phyloP scores from a whole-genome alignment of 2,329 filamentous ascomycete genomes.

The Alternaria triticimaculans region DNA sequence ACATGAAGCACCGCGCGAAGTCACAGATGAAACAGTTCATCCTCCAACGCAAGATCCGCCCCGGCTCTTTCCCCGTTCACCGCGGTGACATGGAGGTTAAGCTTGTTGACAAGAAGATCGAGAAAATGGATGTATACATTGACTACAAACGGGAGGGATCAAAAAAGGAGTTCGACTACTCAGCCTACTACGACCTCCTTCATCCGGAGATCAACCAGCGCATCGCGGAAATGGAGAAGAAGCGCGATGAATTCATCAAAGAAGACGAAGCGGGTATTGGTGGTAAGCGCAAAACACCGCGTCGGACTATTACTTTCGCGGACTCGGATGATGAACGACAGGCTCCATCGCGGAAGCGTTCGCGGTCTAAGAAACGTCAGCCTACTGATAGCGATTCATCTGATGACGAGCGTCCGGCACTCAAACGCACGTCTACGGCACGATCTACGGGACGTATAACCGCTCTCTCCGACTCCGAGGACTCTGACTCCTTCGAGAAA shows the following conservation, averaged over 20 bases:
- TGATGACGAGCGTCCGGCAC: neutral
- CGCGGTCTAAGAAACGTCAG: neutral
- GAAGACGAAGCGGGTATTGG: neutral
- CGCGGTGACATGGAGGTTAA: slow-evolving; percentile 40
- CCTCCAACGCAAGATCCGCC: slow-evolving; percentile 25
- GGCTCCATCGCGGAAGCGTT: neutral
- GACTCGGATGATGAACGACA: neutral
- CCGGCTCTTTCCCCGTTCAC: slow-evolving; percentile 34
- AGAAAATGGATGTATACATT: slow-evolving; percentile 1
- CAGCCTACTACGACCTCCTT: slow-evolving; percentile 18
- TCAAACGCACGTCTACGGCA: neutral
- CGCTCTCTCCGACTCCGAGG: neutral
- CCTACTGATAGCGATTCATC: neutral
- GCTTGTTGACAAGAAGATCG: slow-evolving; percentile 28
- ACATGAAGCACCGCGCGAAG: slow-evolving; percentile 31
- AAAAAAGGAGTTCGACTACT: slow-evolving; percentile 14
- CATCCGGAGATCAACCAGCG: slow-evolving; percentile 21
- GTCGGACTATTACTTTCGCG: neutral
- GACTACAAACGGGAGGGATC: slow-evolving; percentile 6
- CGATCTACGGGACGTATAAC: neutral
- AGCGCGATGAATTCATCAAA: slow-evolving; percentile 4
- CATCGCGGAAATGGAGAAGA: slow-evolving; percentile 6
- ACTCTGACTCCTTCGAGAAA: slow-evolving; percentile 4
- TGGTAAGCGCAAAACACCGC: neutral
- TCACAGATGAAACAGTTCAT: slow-evolving; percentile 42